Evolutionary conservation across 202 grass and related monocot species (phyloP).

Genomic region (Zoysia matrella): DNA sequence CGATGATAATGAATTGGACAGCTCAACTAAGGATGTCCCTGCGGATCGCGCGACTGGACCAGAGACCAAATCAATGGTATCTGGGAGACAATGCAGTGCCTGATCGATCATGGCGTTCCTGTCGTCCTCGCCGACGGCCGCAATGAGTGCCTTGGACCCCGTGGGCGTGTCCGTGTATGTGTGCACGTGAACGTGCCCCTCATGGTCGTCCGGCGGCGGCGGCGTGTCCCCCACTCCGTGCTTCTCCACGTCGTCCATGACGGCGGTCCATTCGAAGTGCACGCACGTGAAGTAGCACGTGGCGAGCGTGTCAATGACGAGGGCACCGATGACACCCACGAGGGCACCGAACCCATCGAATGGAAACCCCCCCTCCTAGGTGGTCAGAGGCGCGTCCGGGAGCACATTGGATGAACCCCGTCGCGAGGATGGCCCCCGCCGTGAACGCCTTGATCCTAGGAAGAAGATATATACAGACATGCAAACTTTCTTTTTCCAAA

Average conservation of each 20-base stretch:
- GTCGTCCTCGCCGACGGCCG: constrained; percentile 40
- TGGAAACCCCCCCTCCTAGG: constrained; percentile 29
- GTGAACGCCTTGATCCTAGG: constrained; percentile 79
- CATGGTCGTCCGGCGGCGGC: not conserved
- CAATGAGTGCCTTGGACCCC: constrained; percentile 30
- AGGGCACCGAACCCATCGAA: constrained; percentile 72
- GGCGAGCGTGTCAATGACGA: constrained; percentile 77
- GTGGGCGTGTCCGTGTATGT: constrained; percentile 73
- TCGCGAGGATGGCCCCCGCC: constrained; percentile 75
- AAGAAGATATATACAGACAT: constrained; percentile 52
- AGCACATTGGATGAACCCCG: constrained; percentile 85
- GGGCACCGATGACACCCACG: constrained; percentile 66
- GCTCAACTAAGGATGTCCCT: too few species aligned
- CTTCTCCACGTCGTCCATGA: constrained; percentile 23
- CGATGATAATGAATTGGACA: too few species aligned
- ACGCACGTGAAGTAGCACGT: constrained; percentile 65
- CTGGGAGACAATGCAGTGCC: constrained; percentile 80
- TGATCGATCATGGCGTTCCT: constrained; percentile 38
- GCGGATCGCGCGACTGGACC: too few species aligned
- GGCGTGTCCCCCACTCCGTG: not conserved
- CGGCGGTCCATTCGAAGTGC: constrained; percentile 8
- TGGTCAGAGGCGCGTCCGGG: constrained; percentile 44
- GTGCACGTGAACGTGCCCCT: constrained; percentile 43
- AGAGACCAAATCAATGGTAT: constrained; percentile 10
- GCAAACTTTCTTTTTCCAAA: too few species aligned